Evolutionary conservation across 2,329 filamentous ascomycete genomes (phyloP), one percentile per base, ranked within the genome.

Genomic region (Colletotrichum tropicicola): DNA sequence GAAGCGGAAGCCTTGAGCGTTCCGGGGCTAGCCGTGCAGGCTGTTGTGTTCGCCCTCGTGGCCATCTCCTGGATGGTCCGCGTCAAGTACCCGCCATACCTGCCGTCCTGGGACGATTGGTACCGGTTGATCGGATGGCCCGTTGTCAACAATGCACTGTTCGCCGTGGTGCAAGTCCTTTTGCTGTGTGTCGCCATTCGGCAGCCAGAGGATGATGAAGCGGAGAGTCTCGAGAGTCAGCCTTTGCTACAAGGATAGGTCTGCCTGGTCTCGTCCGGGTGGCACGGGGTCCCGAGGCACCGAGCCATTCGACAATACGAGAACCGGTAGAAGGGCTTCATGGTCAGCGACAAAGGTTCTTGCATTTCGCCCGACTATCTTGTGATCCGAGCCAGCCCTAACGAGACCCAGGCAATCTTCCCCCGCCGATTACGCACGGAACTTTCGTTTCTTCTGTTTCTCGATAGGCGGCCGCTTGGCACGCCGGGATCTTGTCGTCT

Each of bases 111-210:
- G 9, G 55, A 41, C 1, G 54, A n/a, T 4, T 63, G 59, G 54
- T 59, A 63, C 9, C 59, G 54, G n/a, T 1, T 63, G 28, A 39
- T 59, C n/a, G 54, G 60, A 3, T 59, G 55, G 60, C 55, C 54
- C 12, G 54, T 58, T 10, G 59, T 63, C 8, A 59, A 41, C 17
- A 52, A 53, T 15, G 25, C 23, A 6, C 23, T 47, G 13, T 44
- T 28, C 13, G 27, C 21, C 3, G 15, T 32, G 3, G 30, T 39
- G 0, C 60, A 59, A 39, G 54, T 28, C 3, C 3, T 21, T 2
- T 8, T 63, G 23, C 54, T 53, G 1, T 37, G 32, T 23, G 7
- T 32, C 1, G 25, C 54, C 2, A 19, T 39, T 8, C 2, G 9
- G 30, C 4, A 15, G 30, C 1, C 45, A 23, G 12, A 6, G 17